Evolutionary conservation across 2,329 filamentous ascomycete species (phyloP).

Genomic region (Colletotrichum limetticola): DNA sequence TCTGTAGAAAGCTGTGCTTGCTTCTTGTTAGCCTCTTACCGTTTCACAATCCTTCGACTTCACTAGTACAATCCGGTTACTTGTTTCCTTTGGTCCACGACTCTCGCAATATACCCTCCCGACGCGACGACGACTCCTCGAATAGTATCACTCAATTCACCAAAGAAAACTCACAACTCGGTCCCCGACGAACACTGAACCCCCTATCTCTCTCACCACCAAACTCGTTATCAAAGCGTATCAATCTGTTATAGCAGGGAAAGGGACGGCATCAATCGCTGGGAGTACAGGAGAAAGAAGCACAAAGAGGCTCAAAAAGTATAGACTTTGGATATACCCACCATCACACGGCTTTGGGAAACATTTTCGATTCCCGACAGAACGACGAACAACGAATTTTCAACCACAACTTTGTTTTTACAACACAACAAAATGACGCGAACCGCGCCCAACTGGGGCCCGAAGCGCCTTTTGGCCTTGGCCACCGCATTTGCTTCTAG

Average conservation of each 20-base stretch:
- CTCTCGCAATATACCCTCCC: conserved; percentile 33
- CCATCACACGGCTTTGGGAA: conserved; percentile 16
- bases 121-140: conserved; percentile 33
- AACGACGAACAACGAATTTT: conserved; percentile 23
- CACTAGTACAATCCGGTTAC: conserved; percentile 19
- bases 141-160: conserved; percentile 19
- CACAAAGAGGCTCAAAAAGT: conserved; percentile 32
- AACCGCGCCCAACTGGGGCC: conserved; percentile 42
- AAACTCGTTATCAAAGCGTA: conserved; percentile 24
- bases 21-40: conserved; percentile 25
- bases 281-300: conserved; percentile 31
- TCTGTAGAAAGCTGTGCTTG: conserved; percentile 35
- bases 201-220: not conserved
- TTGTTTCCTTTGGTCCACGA: conserved; percentile 34
- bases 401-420: not conserved
- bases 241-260: conserved; percentile 17
- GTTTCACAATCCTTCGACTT: conserved; percentile 8
- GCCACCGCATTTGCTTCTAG: conserved; percentile 52
- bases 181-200: conserved; percentile 24
- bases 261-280: conserved; percentile 20
- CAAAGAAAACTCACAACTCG: conserved; percentile 14
- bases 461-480: conserved; percentile 45
- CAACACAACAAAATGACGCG: conserved; percentile 45
- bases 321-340: conserved; percentile 34
- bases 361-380: conserved; percentile 16